Evolutionary conservation across 1,139 yeast species (phyloP).

Genomic region (Nadsonia starkeyi-henricii): DNA sequence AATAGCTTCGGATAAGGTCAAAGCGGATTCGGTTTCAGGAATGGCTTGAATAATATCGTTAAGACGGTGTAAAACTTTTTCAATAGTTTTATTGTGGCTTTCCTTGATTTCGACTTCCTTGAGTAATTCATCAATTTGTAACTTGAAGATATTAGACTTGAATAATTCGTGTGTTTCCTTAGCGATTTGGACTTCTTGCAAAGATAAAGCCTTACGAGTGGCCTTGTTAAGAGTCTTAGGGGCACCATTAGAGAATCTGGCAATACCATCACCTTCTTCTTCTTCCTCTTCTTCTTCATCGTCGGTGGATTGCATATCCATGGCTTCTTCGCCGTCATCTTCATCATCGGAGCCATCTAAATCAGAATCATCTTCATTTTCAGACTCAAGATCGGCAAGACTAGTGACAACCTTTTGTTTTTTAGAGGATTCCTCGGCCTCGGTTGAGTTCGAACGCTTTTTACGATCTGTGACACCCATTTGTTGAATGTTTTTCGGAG

Average conservation of each 20-base stretch:
- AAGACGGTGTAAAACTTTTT: conserved; percentile 62
- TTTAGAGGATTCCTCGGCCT: conserved; percentile 1
- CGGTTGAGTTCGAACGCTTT: conserved; percentile 1
- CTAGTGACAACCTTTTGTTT: conserved; percentile 6
- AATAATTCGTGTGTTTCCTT: conserved; percentile 88
- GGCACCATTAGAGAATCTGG: conserved; percentile 8
- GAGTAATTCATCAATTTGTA: conserved; percentile 83
- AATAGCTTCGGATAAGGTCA: conserved; percentile 37
- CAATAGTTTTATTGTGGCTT: conserved; percentile 48
- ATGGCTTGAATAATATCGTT: conserved; percentile 55
- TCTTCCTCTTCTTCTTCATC: not conserved
- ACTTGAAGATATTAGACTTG: conserved; percentile 85
- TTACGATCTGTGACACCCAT: conserved; percentile 3
- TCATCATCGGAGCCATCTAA: conserved; percentile 2
- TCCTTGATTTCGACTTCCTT: conserved; percentile 68
- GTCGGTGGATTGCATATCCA: conserved; percentile 1
- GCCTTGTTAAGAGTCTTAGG: conserved; percentile 7
- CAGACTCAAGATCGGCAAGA: conserved; percentile 8
- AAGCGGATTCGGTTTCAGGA: conserved; percentile 38
- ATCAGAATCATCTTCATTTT: conserved; percentile 4
- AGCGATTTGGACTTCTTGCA: conserved; percentile 83
- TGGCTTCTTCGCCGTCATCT: not conserved
- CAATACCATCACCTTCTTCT: conserved; percentile 10
- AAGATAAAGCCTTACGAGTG: conserved; percentile 28
- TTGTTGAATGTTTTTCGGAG: not conserved